Evolutionary conservation across 2,329 filamentous ascomycete genomes (phyloP), one percentile per base, ranked within the genome.

Genomic region (Thielaviopsis punctulata): DNA sequence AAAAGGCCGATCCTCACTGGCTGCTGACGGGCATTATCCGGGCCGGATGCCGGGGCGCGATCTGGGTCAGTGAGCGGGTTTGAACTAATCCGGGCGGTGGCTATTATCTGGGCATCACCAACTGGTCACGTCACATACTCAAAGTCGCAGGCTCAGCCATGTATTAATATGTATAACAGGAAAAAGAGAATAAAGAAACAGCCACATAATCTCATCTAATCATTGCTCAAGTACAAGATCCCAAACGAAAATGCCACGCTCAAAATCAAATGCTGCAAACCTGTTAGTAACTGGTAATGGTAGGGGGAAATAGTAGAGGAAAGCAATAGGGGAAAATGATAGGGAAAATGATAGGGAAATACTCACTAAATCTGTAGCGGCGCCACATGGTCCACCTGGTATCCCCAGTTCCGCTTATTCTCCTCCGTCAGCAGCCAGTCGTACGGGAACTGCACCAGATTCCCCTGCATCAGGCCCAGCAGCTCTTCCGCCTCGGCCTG

Each of bases 291-390:
- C 33, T 19, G 9, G 9, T 19, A 15, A 19, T n/a, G 3, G 9
- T 12, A 33, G 9, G 15, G 15, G 3, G 9, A 33, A 4, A 19
- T 4, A 44, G 21, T 3, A 44, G n/a, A 44, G n/a, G 12, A 19
- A 22, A 44, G n/a, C 4, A 39, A n/a, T 6, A 15, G 6, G 3
- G 7, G 36, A 46, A 6, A 39, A 18, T 12, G 23, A 23, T 33
- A 50, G n/a, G 41, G 18, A 23, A 45, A 18, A 45, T n/a, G n/a
- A n/a, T n/a, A n/a, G n/a, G n/a, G n/a, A 25, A 25, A 30, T 13
- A 75, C 84, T 81, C 73, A 87, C 85, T 98, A 98, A 62, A 98
- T 96, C 69, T 95, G 88, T 67, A 98, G 73, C 53, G 92, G 92
- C 60, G 92, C 93, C 63, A 98, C 82, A 65, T 93, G 84, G 65